Evolutionary conservation across 495 filamentous ascomycete species (phyloP), one percentile per base, ranked within the genome.

Genomic region (Penicillium argentinense): DNA sequence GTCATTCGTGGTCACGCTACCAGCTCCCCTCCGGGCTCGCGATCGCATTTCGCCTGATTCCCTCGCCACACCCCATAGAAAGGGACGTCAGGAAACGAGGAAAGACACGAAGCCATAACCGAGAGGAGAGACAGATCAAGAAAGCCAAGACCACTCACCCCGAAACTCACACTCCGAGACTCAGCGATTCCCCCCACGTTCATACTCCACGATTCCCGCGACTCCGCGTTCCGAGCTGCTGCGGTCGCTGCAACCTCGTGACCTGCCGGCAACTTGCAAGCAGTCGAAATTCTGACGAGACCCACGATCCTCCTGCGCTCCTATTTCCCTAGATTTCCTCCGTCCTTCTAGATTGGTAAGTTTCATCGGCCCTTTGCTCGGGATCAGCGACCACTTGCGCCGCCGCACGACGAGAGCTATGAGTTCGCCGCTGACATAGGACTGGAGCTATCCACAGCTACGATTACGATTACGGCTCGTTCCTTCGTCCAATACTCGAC

Each of bases 1-100:
- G 62, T 72, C 62, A 67, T 64, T 53, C 52, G 42, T 56, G 59
- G 50, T 71, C 67, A 69, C 64, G 62, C 64, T 67, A 69, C 60
- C 56, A 36, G 42, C 37, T 46, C 27, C 57, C 27, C 54, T 38
- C 53, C 53, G n/a, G n/a, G n/a, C n/a, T n/a, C n/a, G n/a, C 52
- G 47, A 51, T 50, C 64, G 52, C 59, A 57, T 58, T 49, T n/a
- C n/a, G n/a, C n/a, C n/a, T n/a, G n/a, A n/a, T n/a, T n/a, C n/a
- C n/a, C n/a, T n/a, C n/a, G n/a, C n/a, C n/a, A n/a, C n/a, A n/a
- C n/a, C n/a, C n/a, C n/a, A n/a, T n/a, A n/a, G n/a, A n/a, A n/a
- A n/a, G n/a, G n/a, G n/a, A n/a, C n/a, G n/a, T n/a, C n/a, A n/a
- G n/a, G n/a, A n/a, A n/a, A n/a, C n/a, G n/a, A n/a, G n/a, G n/a